Evolutionary conservation across 2,329 filamentous ascomycete species (phyloP).

Genomic region (Leptographium galeiforme): DNA sequence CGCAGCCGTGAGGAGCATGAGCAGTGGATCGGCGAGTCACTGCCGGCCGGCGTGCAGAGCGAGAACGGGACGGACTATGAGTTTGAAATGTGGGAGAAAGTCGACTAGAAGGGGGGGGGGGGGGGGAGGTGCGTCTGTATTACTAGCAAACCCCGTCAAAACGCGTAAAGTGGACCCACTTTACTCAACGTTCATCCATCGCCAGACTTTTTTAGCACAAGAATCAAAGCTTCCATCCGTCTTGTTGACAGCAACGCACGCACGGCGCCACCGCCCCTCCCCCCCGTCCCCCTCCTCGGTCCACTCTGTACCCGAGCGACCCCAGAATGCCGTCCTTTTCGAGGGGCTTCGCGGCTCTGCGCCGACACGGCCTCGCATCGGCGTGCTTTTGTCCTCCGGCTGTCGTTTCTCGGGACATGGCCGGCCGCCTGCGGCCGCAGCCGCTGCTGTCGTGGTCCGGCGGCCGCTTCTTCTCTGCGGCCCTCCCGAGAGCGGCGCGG

Average conservation of each 20-base stretch:
- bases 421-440: neutral
- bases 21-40: slow-evolving; percentile 52
- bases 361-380: neutral
- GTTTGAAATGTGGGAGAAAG: slow-evolving; percentile 62
- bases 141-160: neutral
- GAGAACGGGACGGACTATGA: slow-evolving; percentile 55
- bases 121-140: too few species aligned
- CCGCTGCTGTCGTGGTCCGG: neutral
- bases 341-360: slow-evolving; percentile 2
- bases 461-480: neutral
- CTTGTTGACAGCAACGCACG: neutral
- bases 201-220: neutral
- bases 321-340: slow-evolving; percentile 9
- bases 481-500: neutral
- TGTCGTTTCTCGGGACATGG: neutral
- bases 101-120: slow-evolving; percentile 6
- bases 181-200: neutral
- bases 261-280: neutral
- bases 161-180: neutral
- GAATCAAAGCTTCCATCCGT: neutral
- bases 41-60: slow-evolving; percentile 40
- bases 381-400: neutral
- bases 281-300: too few species aligned
- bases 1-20: slow-evolving; percentile 38
- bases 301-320: neutral